phyloP scores from a whole-genome alignment of 306 rosid species.

The Dryas octopetala region DNA sequence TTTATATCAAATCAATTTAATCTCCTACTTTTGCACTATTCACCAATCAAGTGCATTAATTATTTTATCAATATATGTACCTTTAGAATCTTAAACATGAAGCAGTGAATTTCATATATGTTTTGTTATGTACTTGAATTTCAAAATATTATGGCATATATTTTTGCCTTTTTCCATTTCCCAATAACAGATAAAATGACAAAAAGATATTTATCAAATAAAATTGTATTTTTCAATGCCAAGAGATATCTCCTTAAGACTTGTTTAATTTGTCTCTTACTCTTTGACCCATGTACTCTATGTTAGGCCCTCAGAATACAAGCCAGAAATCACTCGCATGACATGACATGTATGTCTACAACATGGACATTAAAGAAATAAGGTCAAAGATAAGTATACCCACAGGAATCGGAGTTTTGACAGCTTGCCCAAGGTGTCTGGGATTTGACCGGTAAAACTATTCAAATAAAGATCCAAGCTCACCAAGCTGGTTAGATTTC shows the following conservation, averaged over 20 bases:
- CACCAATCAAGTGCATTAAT: background rate
- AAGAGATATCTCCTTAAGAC: background rate
- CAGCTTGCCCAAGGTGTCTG: slow-evolving; percentile 88
- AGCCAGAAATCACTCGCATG: background rate
- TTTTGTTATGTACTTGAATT: background rate
- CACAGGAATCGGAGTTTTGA: slow-evolving; percentile 96
- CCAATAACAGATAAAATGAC: background rate
- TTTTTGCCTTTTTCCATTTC: slow-evolving; percentile 5
- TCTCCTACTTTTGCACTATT: background rate
- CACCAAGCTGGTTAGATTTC: slow-evolving; percentile 98
- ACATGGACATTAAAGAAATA: background rate
- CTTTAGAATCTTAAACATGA: background rate
- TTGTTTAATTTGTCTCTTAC: background rate
- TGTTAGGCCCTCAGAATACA: background rate
- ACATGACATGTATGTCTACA: background rate
- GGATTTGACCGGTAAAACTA: slow-evolving; percentile 81
- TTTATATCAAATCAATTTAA: background rate
- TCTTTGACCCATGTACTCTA: background rate
- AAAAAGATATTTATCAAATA: background rate
- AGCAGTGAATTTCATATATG: background rate
- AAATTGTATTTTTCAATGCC: background rate
- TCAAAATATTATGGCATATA: background rate
- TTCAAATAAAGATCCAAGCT: slow-evolving; percentile 98
- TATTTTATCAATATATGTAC: background rate
- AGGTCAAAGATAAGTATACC: slow-evolving; percentile 40